Evolutionary conservation across 169 alveolate species (phyloP).

Genomic region (Plasmodium vinckei): DNA sequence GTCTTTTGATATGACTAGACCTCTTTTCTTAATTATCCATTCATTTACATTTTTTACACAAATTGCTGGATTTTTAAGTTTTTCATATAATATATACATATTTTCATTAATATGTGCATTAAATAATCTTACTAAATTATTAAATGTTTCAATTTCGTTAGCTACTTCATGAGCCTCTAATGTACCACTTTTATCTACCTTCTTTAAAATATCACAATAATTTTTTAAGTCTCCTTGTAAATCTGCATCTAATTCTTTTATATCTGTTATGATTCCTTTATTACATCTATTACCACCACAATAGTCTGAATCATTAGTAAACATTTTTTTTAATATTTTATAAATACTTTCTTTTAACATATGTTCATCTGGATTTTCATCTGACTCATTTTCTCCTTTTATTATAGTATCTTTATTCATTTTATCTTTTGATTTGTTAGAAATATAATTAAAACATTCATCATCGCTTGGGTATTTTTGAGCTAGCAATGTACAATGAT

Average conservation of each 20-base stretch:
- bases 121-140: slow-evolving; percentile 21
- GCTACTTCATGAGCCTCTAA: slow-evolving; percentile 18
- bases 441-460: slow-evolving; percentile 36
- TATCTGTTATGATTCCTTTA: slow-evolving; percentile 5
- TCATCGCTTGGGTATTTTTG: background rate
- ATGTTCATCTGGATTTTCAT: slow-evolving; percentile 8
- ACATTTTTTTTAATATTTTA: slow-evolving; percentile 15
- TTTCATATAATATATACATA: background rate
- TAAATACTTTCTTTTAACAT: slow-evolving; percentile 26
- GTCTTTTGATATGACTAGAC: slow-evolving; percentile 20
- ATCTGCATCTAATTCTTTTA: slow-evolving; percentile 18
- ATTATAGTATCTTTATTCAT: background rate
- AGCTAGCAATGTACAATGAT: slow-evolving; percentile 41
- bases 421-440: background rate
- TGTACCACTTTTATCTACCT: slow-evolving; percentile 63
- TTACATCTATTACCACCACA: background rate
- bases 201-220: slow-evolving; percentile 25
- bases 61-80: slow-evolving; percentile 51
- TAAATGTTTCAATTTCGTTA: slow-evolving; percentile 22
- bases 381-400: slow-evolving; percentile 4
- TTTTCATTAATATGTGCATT: slow-evolving; percentile 15
- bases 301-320: background rate
- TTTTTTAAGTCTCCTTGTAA: slow-evolving; percentile 16
- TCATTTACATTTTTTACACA: slow-evolving; percentile 59
- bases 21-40: slow-evolving; percentile 47